Conservation (phyloP, 148 eudicot species). For the Chenopodium suecicum region DNA sequence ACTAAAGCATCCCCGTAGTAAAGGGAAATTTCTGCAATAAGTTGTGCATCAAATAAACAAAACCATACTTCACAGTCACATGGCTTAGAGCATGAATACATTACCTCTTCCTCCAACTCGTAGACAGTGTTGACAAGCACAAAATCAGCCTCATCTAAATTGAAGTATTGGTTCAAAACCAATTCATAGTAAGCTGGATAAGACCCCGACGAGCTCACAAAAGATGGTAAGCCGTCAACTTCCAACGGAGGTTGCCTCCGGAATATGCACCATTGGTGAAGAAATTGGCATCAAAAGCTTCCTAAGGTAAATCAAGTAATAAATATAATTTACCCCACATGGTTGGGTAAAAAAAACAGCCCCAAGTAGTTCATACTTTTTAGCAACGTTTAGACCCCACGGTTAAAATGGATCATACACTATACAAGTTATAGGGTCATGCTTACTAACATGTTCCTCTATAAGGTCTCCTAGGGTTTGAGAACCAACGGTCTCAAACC, state of each 20-base stretch:
- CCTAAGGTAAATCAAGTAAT: conserved; percentile 25
- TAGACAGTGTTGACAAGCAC: conserved; percentile 59
- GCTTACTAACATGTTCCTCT: conserved; percentile 11
- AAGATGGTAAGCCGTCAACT: conserved; percentile 46
- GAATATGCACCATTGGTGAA: conserved; percentile 27
- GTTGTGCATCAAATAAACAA: no score
- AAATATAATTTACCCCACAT: conserved; percentile 39
- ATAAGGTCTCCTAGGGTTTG: conserved; percentile 31
- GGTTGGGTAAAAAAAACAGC: conserved; percentile 52
- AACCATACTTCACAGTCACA: no score
- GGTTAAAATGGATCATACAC: conserved; percentile 45
- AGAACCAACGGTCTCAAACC: conserved; percentile 32
- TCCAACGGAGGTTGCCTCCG: conserved; percentile 49
- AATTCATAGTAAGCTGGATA: conserved; percentile 59
- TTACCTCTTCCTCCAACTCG: conserved; percentile 62
- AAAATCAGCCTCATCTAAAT: conserved; percentile 57
- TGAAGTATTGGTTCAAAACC: conserved; percentile 44
- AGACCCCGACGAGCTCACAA: conserved; percentile 34
- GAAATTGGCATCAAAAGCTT: conserved; percentile 27
- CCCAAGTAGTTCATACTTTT: conserved; percentile 26
- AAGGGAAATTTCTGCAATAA: no score
- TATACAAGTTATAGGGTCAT: conserved; percentile 35
- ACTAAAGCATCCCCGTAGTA: no score
- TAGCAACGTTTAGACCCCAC: conserved; percentile 42
- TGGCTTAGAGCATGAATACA: neutral